Conservation (phyloP, 139 green algal species). For the Volvox reticuliferus region DNA sequence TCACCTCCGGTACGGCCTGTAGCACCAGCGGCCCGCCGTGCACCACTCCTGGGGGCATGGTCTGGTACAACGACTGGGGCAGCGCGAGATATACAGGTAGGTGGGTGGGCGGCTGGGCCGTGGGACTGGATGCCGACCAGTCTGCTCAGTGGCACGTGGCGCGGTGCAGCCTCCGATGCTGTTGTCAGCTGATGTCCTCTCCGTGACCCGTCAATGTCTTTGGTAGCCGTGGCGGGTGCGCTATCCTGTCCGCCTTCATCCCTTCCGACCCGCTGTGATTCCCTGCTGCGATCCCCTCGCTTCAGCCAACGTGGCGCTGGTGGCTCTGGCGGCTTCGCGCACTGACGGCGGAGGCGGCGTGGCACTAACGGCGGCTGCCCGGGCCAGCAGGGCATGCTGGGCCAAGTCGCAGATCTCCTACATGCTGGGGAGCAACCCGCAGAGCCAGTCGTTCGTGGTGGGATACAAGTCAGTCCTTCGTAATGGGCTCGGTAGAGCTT, state of each 20-base stretch:
- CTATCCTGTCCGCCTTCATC: not conserved
- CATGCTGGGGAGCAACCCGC: constrained; percentile 34
- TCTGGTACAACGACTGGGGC: constrained; percentile 53
- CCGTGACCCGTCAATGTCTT: too few species aligned
- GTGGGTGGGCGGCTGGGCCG: not conserved
- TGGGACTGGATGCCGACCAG: too few species aligned
- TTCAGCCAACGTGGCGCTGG: constrained; percentile 39
- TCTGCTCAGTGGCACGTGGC: too few species aligned
- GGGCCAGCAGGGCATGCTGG: not conserved
- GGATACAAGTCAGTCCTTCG: not conserved
- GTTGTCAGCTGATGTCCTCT: too few species aligned
- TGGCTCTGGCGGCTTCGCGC: not conserved
- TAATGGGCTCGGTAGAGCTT: not conserved
- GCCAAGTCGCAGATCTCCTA: constrained; percentile 25
- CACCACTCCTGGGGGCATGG: constrained; percentile 57
- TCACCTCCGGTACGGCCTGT: not conserved
- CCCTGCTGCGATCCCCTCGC: not conserved
- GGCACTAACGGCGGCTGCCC: not conserved
- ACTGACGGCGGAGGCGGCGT: not conserved
- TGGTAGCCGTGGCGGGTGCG: too few species aligned
- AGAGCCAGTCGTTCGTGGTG: constrained; percentile 35
- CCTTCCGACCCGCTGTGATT: not conserved
- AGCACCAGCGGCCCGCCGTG: not conserved
- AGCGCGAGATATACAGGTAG: constrained; percentile 48
- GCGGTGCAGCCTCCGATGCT: too few species aligned